Conservation (phyloP, 805 yeast genomes). For the Saccharomycopsis microspora region DNA sequence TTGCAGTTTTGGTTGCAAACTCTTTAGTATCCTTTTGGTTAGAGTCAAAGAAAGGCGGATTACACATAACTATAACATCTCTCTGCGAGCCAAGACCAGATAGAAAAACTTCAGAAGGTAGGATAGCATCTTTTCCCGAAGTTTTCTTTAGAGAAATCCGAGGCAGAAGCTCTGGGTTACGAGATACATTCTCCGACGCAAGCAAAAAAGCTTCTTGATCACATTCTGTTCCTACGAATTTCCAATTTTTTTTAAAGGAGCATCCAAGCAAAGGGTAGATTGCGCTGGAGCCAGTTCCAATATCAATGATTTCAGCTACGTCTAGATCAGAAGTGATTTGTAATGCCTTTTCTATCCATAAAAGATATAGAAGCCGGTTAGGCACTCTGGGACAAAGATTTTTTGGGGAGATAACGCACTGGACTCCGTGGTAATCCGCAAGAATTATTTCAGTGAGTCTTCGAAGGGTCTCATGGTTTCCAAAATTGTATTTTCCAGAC, state of each 20-base stretch:
- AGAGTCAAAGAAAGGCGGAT: slow-evolving; percentile 37
- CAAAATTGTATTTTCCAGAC: not conserved
- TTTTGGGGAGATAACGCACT: not conserved
- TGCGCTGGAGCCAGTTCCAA: slow-evolving; percentile 36
- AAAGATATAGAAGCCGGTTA: slow-evolving; percentile 11
- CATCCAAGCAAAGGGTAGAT: slow-evolving; percentile 32
- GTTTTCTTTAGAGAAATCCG: slow-evolving; percentile 18
- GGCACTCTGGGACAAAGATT: slow-evolving; percentile 15
- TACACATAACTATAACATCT: slow-evolving; percentile 24
- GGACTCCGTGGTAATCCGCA: slow-evolving; percentile 6
- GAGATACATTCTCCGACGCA: slow-evolving; percentile 22
- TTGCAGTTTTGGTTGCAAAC: slow-evolving; percentile 18
- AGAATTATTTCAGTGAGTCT: slow-evolving; percentile 6
- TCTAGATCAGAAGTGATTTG: slow-evolving; percentile 11
- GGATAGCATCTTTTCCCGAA: slow-evolving; percentile 6
- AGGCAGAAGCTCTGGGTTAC: not conserved
- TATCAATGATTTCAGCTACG: slow-evolving; percentile 29
- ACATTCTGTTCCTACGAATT: slow-evolving; percentile 31
- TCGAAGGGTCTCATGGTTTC: not conserved
- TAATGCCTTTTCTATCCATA: slow-evolving; percentile 6
- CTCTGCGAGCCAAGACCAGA: not conserved
- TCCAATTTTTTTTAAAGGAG: slow-evolving; percentile 16
- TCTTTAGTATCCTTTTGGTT: slow-evolving; percentile 12
- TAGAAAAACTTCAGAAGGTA: not conserved
- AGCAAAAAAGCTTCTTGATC: slow-evolving; percentile 22